Conservation (phyloP, 192 early-diverging fungal genomes). For the Coemansia sp. region DNA sequence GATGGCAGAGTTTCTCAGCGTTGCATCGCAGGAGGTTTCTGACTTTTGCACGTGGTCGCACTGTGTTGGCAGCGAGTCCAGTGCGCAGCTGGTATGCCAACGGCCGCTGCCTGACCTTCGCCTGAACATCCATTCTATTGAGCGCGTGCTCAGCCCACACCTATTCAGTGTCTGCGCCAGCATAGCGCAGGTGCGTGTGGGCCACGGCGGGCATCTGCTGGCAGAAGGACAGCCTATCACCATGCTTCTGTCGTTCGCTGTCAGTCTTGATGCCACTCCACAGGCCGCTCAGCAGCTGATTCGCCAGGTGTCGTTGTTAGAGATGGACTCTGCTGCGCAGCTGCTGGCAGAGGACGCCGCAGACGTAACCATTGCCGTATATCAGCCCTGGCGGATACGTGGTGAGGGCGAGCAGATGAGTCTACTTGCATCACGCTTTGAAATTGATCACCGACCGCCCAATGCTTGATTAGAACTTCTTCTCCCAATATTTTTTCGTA, state of each 20-base stretch:
- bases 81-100: slow-evolving; percentile 16
- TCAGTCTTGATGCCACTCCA: slow-evolving; percentile 29
- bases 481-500: neutral
- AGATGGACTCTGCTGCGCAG: neutral
- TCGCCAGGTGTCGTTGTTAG: slow-evolving; percentile 6
- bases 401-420: slow-evolving; percentile 19
- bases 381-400: slow-evolving; percentile 32
- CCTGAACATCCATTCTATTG: slow-evolving; percentile 6
- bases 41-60: slow-evolving; percentile 49
- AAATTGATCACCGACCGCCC: neutral
- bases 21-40: slow-evolving; percentile 14
- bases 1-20: slow-evolving; percentile 16
- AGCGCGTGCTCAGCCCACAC: slow-evolving; percentile 24
- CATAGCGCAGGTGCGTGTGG: slow-evolving; percentile 7
- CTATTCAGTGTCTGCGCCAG: slow-evolving; percentile 25
- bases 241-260: slow-evolving; percentile 35
- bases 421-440: slow-evolving; percentile 35
- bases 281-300: slow-evolving; percentile 18
- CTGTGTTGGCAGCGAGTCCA: slow-evolving; percentile 22
- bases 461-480: neutral
- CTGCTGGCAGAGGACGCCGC: neutral
- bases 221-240: slow-evolving; percentile 18
- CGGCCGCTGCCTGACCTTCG: slow-evolving; percentile 20
- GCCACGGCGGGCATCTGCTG: slow-evolving; percentile 4
- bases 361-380: slow-evolving; percentile 16